These are phyloP conservation scores for Quercus wislizeni DNA, from an alignment of 306 rosid genomes.

Conservation along the genomic window DNA sequence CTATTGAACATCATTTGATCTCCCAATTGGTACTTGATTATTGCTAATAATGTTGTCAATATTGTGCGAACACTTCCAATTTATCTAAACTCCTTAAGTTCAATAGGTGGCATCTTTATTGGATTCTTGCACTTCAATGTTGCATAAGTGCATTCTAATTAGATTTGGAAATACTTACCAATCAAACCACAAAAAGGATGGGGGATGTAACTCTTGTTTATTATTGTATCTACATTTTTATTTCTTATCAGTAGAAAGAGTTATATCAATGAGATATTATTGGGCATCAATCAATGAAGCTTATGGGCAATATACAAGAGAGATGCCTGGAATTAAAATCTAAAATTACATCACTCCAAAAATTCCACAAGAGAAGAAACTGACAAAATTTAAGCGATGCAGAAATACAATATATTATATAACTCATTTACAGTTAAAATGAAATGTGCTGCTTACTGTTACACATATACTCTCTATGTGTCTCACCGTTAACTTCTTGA, in stretches of 20 bases:
- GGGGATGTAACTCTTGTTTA: not conserved
- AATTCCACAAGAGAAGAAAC: not conserved
- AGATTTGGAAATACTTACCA: not conserved
- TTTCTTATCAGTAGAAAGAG: not conserved
- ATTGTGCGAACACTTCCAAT: not conserved
- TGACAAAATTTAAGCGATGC: not conserved
- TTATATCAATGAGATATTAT: not conserved
- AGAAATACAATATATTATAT: constrained; percentile 1
- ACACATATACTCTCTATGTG: not conserved
- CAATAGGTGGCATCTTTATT: not conserved
- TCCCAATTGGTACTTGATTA: not conserved
- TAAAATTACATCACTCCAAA: not conserved
- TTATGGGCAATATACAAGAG: not conserved
- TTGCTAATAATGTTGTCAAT: not conserved
- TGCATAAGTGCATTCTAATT: not conserved
- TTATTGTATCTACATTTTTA: no score
- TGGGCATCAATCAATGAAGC: not conserved
- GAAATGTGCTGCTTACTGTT: constrained; percentile 4
- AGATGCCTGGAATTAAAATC: not conserved
- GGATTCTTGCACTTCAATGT: not conserved
- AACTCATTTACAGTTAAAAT: not conserved
- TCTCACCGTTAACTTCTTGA: constrained; percentile 2
- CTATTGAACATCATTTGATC: not conserved
- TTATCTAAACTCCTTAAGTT: not conserved
- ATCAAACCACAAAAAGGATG: not conserved